Evolutionary conservation across 257 asterid species (phyloP), one percentile per base, ranked within the genome.

Genomic region (Solanum neorickii): DNA sequence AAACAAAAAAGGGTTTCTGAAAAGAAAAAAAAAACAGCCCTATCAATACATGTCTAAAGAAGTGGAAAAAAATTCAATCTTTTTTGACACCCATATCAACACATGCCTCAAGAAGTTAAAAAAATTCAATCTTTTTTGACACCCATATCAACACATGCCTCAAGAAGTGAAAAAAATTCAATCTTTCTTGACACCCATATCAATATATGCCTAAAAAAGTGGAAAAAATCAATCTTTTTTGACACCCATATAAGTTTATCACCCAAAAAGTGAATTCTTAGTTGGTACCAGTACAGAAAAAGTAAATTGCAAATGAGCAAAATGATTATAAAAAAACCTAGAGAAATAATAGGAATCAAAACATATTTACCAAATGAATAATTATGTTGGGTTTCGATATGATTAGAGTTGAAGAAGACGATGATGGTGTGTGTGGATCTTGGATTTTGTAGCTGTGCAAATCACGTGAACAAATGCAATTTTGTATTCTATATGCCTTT

Each of bases 381-480:
- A 9, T 80, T 44, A 16, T 78, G 41, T 15, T 78, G 84, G 84
- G 65, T 46, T 78, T 42, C 39, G 83, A 77, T 44, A 77, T 77
- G 83, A 77, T 77, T 77, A 77, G 62, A 44, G 62, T 25, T 77
- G 83, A 33, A 77, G 89, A 62, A 62, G 70, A 62, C 31, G 78
- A 86, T 69, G 73, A 59, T 75, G 88, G 91, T 2, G 42, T 78
- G 84, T 49, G 46, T 29, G 85, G 85, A 93, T 92, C 93, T 92
- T 89, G 88, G 90, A 89, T 87, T 89, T 86, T 83, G 83, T 83
- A 83, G 92, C 73, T 90, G 90, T 88, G 91, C 72, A 83, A 83
- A 82, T 80, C 84, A 87, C 88, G 88, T 82, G 89, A 87, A 88
- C 52, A 87, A 89, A 90, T 89, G 89, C 52, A 90, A 86, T 68